phyloP scores from a whole-genome alignment of 805 yeast genomes.

The Kluyveromyces nonfermentans region DNA sequence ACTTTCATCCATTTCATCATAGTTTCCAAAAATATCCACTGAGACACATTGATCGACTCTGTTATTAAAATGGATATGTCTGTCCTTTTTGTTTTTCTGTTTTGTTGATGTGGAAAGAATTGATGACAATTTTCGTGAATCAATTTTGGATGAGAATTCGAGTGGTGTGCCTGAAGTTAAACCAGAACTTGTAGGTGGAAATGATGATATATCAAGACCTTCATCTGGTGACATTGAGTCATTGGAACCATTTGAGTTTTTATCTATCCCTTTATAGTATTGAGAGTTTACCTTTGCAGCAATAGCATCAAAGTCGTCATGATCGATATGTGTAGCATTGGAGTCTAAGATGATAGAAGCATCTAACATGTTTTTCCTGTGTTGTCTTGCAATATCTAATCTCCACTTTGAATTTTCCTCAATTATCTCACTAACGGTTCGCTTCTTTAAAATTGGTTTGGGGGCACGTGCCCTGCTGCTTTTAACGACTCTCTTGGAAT shows the following conservation, averaged over 20 bases:
- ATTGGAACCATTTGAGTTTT: neutral
- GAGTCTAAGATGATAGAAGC: conserved; percentile 20
- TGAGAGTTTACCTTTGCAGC: conserved; percentile 32
- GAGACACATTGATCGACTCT: conserved; percentile 93
- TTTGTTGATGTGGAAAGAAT: conserved; percentile 14
- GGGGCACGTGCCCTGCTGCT: conserved; percentile 28
- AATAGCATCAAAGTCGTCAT: conserved; percentile 27
- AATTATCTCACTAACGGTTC: conserved; percentile 72
- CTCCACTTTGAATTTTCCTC: conserved; percentile 31
- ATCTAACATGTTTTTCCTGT: conserved; percentile 34
- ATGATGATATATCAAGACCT: neutral
- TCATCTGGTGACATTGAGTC: neutral
- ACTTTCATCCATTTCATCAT: conserved; percentile 19
- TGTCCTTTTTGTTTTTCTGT: conserved; percentile 11
- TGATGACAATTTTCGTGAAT: conserved; percentile 8
- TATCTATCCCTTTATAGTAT: conserved; percentile 11
- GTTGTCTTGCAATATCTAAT: conserved; percentile 47
- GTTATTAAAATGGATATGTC: conserved; percentile 88
- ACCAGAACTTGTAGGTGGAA: neutral
- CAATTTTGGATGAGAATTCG: neutral
- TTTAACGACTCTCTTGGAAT: conserved; percentile 23
- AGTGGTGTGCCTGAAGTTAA: neutral
- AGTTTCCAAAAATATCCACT: conserved; percentile 35
- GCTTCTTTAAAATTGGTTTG: conserved; percentile 82
- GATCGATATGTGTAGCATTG: conserved; percentile 13